Evolutionary conservation across 257 asterid genomes (phyloP).

Genomic region (Verbascum thapsus): DNA sequence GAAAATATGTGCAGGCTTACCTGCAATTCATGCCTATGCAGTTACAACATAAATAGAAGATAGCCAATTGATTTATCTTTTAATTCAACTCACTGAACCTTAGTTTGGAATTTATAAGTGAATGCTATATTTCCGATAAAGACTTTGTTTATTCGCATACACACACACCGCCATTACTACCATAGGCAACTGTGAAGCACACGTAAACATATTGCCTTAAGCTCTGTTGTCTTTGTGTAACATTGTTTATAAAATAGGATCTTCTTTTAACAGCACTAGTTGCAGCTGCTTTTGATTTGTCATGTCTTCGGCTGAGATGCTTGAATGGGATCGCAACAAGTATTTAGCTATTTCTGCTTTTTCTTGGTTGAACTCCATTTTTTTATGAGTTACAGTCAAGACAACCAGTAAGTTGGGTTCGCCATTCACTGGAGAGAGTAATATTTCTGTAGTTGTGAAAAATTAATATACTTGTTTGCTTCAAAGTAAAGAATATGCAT

Average conservation of each 20-base stretch:
- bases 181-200: not conserved
- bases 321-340: slow-evolving; percentile 4
- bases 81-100: not conserved
- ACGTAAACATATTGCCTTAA: not conserved
- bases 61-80: not conserved
- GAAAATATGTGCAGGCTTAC: not conserved
- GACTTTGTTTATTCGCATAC: not conserved
- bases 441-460: not conserved
- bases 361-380: slow-evolving; percentile 1
- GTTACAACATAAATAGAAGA: not conserved
- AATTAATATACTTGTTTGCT: not conserved
- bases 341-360: slow-evolving; percentile 12
- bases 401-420: not conserved
- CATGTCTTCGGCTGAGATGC: slow-evolving; percentile 2
- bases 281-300: not conserved
- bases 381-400: not conserved
- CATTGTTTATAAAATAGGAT: slow-evolving; percentile 15
- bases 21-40: not conserved
- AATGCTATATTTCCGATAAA: slow-evolving; percentile 7
- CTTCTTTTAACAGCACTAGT: not conserved
- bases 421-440: not conserved
- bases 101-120: slow-evolving; percentile 1
- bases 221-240: not conserved
- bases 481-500: not conserved
- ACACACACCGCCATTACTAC: slow-evolving; percentile 4